Conservation (phyloP, 768 basidiomycete genomes). For the Hygrocybe punicea region DNA sequence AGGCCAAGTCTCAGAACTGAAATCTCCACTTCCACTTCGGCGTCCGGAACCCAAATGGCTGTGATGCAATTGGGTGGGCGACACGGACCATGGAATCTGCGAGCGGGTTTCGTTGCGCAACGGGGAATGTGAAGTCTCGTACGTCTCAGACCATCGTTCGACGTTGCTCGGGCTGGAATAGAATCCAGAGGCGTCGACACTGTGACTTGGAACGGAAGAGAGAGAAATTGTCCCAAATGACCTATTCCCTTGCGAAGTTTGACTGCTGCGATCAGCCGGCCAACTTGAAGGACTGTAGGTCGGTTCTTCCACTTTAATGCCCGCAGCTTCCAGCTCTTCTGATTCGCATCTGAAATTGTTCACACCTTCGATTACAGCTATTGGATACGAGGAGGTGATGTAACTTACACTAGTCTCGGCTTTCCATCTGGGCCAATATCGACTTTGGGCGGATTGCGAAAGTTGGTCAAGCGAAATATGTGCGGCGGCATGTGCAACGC, state of each 20-base stretch:
- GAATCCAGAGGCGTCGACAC: conserved; percentile 1
- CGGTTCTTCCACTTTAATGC: conserved; percentile 49
- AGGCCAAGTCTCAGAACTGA: conserved; percentile 32
- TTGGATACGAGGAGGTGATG: neutral
- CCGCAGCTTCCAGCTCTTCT: conserved; percentile 45
- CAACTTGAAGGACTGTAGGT: conserved; percentile 42
- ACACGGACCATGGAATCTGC: conserved; percentile 4
- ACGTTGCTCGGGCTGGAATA: conserved; percentile 4
- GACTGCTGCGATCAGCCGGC: conserved; percentile 5
- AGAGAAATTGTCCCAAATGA: neutral
- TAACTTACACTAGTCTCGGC: conserved; percentile 58
- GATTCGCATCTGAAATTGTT: conserved; percentile 36
- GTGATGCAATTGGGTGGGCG: conserved; percentile 2
- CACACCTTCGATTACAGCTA: conserved; percentile 12
- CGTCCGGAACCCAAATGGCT: neutral
- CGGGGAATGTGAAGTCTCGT: conserved; percentile 6
- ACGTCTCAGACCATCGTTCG: conserved; percentile 4
- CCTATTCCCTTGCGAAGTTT: neutral
- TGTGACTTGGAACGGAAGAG: neutral
- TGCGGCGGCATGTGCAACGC: conserved; percentile 68
- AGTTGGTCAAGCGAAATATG: conserved; percentile 76
- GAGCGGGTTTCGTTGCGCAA: neutral
- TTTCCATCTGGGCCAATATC: conserved; percentile 71
- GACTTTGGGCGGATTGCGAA: conserved; percentile 78
- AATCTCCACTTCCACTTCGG: neutral